Percentiles rank a stretch among this genome's conserved stretches.
phyloP scores from a whole-genome alignment of 208 protist genomes.

The Trypanosoma mega region DNA sequence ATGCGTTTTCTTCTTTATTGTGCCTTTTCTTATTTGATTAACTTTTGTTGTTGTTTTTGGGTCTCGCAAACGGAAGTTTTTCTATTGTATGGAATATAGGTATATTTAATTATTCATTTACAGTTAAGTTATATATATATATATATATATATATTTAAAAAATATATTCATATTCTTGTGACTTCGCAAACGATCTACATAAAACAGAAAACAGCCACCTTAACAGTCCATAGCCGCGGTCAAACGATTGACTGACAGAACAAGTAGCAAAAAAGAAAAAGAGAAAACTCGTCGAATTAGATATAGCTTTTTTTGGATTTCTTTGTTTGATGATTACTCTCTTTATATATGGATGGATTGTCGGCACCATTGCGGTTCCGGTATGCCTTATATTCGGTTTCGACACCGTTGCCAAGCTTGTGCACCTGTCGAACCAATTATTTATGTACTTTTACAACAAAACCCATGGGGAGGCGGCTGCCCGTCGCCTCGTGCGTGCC shows the following conservation, averaged over 20 bases:
- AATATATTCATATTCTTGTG: no score
- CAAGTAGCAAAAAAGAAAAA: background rate
- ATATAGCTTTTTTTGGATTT: background rate
- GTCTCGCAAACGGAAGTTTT: no score
- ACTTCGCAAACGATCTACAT: no score
- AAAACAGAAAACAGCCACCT: background rate
- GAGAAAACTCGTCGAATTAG: no score
- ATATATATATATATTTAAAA: no score
- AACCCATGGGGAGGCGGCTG: background rate
- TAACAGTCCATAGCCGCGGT: no score
- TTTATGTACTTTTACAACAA: constrained; percentile 11
- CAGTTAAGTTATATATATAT: no score
- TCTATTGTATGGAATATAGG: no score
- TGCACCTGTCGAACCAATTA: constrained; percentile 16
- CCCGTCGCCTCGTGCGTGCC: background rate
- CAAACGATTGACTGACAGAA: background rate
- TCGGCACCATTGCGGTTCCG: constrained; percentile 36
- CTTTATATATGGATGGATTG: constrained; percentile 61
- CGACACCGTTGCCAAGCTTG: constrained; percentile 33
- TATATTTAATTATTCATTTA: no score
- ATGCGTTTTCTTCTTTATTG: constrained; percentile 3
- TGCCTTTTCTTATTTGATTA: constrained; percentile 6
- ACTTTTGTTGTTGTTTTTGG: background rate
- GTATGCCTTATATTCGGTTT: constrained; percentile 57
- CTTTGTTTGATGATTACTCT: background rate